Evolutionary conservation across 768 basidiomycete genomes (phyloP), one percentile per base, ranked within the genome.

Genomic region (Dacryopinax spathularia): DNA sequence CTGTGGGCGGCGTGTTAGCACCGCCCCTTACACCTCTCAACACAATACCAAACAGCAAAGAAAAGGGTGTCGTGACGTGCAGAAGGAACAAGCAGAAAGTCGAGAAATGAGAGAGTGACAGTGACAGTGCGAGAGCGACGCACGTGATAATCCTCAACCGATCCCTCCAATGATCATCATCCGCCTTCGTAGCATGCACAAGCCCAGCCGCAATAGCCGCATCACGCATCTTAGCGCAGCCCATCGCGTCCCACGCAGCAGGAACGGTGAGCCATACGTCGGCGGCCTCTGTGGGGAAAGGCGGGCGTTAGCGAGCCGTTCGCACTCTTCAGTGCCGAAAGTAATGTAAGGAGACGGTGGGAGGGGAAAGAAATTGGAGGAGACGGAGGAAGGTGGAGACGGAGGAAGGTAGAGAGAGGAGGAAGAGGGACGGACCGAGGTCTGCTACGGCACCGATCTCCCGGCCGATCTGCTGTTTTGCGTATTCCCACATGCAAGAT

Each of bases 191-290:
- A 56, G 83, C 84, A 67, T 84, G 84, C 13, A 92, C 91, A 4
- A 93, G 79, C 0, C 88, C 88, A 5, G 90, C 90, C 25, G 78
- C 77, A 65, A 93, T 87, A 16, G 91, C 89, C 41, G 88, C 88
- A 60, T 85, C 85, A 22, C 90, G 81, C 91, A 92, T 92, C 68
- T 91, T 80, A 64, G 86, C 85, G 69, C 87, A 90, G 0, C 89
- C 90, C 66, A 79, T 84, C 1, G 86, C 89, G 71, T 93, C 90
- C 91, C 90, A 93, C 20, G 90, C 91, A 15, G 91, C 91, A 62
- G 91, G 91, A 2, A 91, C 90, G 1, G 88, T 91, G 63, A 93
- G 75, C 80, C 87, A 87, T 4, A 92, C 88, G 68, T 90, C 87
- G 63, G 89, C 90, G 37, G 85, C 78, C 71, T 89, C 91, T 91